Base-by-base conservation (phyloP, 1,284 basidiomycete genomes). In the Schizophyllum amplum region DNA sequence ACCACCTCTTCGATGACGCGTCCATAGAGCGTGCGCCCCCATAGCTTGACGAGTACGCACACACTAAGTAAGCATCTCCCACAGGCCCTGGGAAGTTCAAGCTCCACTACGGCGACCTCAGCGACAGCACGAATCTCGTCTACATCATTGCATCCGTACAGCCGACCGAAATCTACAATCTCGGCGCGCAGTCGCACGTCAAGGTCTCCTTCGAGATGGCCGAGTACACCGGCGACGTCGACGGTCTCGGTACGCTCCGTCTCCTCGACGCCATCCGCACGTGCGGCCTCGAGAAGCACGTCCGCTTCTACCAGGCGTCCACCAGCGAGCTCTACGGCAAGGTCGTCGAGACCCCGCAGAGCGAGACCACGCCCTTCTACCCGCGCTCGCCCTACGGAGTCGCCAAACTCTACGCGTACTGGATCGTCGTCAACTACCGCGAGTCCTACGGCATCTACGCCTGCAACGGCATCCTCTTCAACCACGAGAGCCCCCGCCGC, bases 121-220 rank as follows among this genome's bases (percentile, higher is more conserved):
- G 88, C 64, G 94, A 96, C 75, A 91, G 89, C 69, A 95, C 93
- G 65, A 95, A 95, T 70, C 83, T 96, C 59, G 93, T 95, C 51
- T 93, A 93, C 73, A 88, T 96, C 74, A 87, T 96, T 68, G 89
- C 93, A 2, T 84, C 90, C 66, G 92, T 95, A 55, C 89, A 88
- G 67, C 94, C 93, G 0, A 88, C 91, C 22, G 93, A 96, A 72
- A 86, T 96, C 57, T 96, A 95, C 81, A 96, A 96, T 71, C 86
- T 96, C 52, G 93, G 92, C 52, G 94, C 94, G n/a, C 93, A 96
- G 70, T 93, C 90, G 54, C 93, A 96, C 74, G 93, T 96, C 76
- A 96, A 96, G 71, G 93, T 96, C 62, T 95, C 92, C 25, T 96
- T 96, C 71, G 93, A 95, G 72, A 94, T 96, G 91, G 91, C 93